Evolutionary conservation across 441 rosid species (phyloP), one percentile per base, ranked within the genome.

Genomic region (Populus hybrid): DNA sequence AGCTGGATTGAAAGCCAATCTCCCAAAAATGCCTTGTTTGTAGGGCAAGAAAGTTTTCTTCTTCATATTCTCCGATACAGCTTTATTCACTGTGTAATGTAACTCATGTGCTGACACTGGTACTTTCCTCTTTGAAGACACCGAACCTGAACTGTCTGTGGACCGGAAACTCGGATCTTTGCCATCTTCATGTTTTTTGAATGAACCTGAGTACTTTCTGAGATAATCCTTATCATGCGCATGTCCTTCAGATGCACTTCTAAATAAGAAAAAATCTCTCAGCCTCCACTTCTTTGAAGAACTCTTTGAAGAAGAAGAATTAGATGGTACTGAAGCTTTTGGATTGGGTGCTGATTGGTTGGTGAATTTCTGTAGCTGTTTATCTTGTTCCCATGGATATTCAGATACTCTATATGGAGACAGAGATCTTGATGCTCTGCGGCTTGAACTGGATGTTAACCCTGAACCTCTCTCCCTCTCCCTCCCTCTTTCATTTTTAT

Each of bases 21-120:
- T 75, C 33, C 99, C 99, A 69, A 92, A 59, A 76, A 90, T 84
- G 35, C 96, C 96, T 68, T 85, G 94, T 83, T 86, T 95, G 84
- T 93, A 95, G 4, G 99, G 99, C 90, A 95, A 84, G 88, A 88
- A 93, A 68, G 97, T 93, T 80, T 76, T 93, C 89, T 91, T 95
- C 91, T 88, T 95, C 89, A 92, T 31, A 75, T 89, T 87, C 31
- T 90, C 82, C 0, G 98, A 88, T 9, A 84, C 95, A 3, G 97
- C 97, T 84, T 90, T 93, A 80, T 93, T 95, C 81, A 78, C 82
- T 3, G 87, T 91, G 85, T 95, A 95, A 83, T 92, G 98, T 84
- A 89, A 74, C 77, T 91, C 99, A 61, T 95, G 99, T 6, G 98
- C 89, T 28, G 99, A 91, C 10, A 87, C 81, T 12, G 75, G 83